Evolutionary conservation across 2,329 filamentous ascomycete species (phyloP), one percentile per base, ranked within the genome.

Genomic region (Trichophyton simii): DNA sequence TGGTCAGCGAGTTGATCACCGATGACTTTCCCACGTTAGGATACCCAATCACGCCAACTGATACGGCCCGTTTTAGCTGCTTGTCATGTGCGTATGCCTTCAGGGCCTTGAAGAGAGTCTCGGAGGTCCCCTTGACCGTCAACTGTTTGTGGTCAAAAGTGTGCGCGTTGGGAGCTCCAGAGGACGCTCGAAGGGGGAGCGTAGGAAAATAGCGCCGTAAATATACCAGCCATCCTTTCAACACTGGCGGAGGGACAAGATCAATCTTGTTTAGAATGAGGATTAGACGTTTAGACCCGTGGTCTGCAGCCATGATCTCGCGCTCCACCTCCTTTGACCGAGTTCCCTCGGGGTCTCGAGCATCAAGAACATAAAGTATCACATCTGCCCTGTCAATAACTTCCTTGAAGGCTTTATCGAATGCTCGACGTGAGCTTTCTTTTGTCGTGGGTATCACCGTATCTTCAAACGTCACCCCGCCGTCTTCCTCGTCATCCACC

Each of bases 21-120:
- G 91, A 96, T 31, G 90, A 95, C 79, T 96, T 96, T 72, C 91
- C 91, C 63, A 96, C 91, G 72, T 96, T 96, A 68, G 91, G 91
- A 74, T 96, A 96, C 31, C 91, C 91, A 68, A 96, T 95, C 64
- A 96, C 89, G 66, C 91, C 91, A 63, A 96, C 91, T 20, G 89
- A 91, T 68, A 95, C 85, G 60, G 91, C 87, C 61, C 91, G 87
- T 80, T 95, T 95, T 67, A 96, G 79, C 72, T 95, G 87, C 68
- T 88, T 88, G 63, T 83, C 83, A 62, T 89, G 87, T 8, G 91
- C 89, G 71, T 88, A 96, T 50, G 89, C 87, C 79, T 96, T 96
- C 64, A 96, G 83, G 0, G 91, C 89, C 68, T 87, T 89, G 80
- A 96, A 91, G 8, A 96, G 83, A 0, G 89, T 86, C 60, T 88